Percentiles rank a stretch among this genome's conserved stretches.
Evolutionary conservation across 208 protist species (phyloP).

Genomic region (Crithidia mellificae): DNA sequence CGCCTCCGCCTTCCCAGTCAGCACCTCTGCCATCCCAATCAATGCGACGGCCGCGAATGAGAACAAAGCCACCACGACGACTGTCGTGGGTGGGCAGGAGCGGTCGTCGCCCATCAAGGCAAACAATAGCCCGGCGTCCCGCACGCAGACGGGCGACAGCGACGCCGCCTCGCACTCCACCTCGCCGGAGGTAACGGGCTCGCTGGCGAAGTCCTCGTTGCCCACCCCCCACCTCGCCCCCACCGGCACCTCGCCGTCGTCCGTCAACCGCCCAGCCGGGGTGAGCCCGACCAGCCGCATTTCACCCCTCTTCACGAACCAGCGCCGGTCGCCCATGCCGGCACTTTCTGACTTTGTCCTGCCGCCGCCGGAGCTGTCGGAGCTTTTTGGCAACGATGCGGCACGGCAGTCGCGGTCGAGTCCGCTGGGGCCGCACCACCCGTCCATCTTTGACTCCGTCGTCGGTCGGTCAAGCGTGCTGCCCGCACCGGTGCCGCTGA

Average conservation of each 20-base stretch:
- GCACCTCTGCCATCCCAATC: neutral
- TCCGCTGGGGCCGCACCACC: constrained; percentile 12
- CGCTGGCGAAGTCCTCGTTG: constrained; percentile 34
- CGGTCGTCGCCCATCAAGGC: constrained; percentile 26
- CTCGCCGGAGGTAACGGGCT: constrained; percentile 25
- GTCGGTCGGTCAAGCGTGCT: neutral
- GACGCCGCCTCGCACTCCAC: constrained; percentile 15
- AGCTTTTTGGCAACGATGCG: constrained; percentile 19
- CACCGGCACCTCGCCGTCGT: constrained; percentile 5
- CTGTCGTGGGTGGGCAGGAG: constrained; percentile 1
- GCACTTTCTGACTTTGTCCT: constrained; percentile 25
- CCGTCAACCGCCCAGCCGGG: neutral
- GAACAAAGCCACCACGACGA: neutral
- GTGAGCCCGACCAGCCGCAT: constrained; percentile 16
- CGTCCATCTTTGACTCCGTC: constrained; percentile 3
- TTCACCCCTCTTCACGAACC: constrained; percentile 8
- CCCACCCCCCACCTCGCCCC: constrained; percentile 34
- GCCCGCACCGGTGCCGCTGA: neutral
- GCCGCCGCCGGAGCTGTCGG: constrained; percentile 21
- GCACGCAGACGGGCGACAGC: constrained; percentile 15
- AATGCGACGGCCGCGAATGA: too few relatives aligned
- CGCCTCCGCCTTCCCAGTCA: neutral
- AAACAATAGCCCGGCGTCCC: constrained; percentile 17
- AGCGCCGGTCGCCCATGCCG: constrained; percentile 18
- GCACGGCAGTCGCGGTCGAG: constrained; percentile 20